These are phyloP conservation scores for Eremothecium coryli DNA, from an alignment of 1,139 yeast species.

Conservation along the genomic window DNA sequence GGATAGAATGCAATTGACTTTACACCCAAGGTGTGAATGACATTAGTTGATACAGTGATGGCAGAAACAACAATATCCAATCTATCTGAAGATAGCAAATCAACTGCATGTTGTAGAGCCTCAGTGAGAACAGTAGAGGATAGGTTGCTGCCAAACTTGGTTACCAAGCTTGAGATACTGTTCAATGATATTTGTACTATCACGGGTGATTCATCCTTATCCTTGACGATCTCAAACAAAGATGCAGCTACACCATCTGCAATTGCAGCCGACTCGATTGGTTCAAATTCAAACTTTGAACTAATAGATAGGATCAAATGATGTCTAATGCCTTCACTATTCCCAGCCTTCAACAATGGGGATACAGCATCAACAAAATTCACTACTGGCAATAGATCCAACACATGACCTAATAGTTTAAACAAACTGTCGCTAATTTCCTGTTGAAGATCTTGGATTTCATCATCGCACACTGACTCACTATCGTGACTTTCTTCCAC, in stretches of 20 bases:
- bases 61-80: constrained; percentile 66
- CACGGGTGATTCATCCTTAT: constrained; percentile 35
- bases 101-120: constrained; percentile 44
- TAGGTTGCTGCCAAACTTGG: constrained; percentile 49
- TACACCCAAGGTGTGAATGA: constrained; percentile 71
- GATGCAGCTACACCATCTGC: constrained; percentile 42
- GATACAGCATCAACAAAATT: constrained; percentile 59
- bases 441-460: constrained; percentile 15
- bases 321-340: constrained; percentile 36
- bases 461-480: constrained; percentile 17
- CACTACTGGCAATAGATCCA: constrained; percentile 66
- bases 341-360: constrained; percentile 34
- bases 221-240: constrained; percentile 38
- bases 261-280: constrained; percentile 46
- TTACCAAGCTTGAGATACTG: constrained; percentile 52
- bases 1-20: constrained; percentile 80
- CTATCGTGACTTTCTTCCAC: constrained; percentile 11
- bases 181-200: constrained; percentile 65
- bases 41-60: constrained; percentile 59
- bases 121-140: constrained; percentile 42
- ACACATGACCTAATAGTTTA: constrained; percentile 48
- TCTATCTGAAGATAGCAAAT: constrained; percentile 40
- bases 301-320: constrained; percentile 55
- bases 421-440: constrained; percentile 31
- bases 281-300: constrained; percentile 61